Evolutionary conservation across 2,329 filamentous ascomycete species (phyloP), one percentile per base, ranked within the genome.

Genomic region (Zalaria obscura): DNA sequence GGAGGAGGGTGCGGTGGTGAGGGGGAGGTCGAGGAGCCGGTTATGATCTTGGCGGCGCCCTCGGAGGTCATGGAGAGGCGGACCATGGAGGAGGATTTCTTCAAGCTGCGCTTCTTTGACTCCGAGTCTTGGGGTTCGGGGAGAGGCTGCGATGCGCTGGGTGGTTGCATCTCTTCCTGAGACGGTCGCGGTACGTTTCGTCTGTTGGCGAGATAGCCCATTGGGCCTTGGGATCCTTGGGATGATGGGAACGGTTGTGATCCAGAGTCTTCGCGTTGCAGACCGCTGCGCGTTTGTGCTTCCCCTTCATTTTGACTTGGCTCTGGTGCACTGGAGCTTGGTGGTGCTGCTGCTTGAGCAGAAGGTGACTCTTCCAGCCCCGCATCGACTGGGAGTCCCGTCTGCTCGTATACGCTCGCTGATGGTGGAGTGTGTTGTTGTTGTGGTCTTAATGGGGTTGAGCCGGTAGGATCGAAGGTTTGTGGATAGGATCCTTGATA

Each of bases 1-100:
- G 64, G 65, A 52, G 65, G 62, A 33, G 42, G 40, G 48, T 36
- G 48, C 45, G 70, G 75, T 40, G 77, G 80, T 2, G 81, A 84
- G 3, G 83, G 82, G 3, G 80, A 81, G 27, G 72, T 69, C 47
- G 80, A 76, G 47, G 80, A 72, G 41, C 80, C 69, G 10, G 74
- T 76, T 25, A 88, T 76, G 40, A 95, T 70, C 53, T 89, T 82
- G n/a, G 89, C 89, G 55, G 88, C 89, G 50, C 89, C 89, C 55
- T 95, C 86, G 28, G 88, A 72, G 11, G 85, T 91, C 54, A 91
- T 77, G 2, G 84, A 86, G 27, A 95, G 70, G 38, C 86, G 79
- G 43, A 93, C 72, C 27, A 75, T 72, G 38, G 73, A 73, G 34
- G 61, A 48, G 3, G 52, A 48, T 37, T 56, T 59, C 40, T 49